Base-by-base conservation (phyloP, 2,329 filamentous ascomycete genomes). In the Stachybotrys chartarum region DNA sequence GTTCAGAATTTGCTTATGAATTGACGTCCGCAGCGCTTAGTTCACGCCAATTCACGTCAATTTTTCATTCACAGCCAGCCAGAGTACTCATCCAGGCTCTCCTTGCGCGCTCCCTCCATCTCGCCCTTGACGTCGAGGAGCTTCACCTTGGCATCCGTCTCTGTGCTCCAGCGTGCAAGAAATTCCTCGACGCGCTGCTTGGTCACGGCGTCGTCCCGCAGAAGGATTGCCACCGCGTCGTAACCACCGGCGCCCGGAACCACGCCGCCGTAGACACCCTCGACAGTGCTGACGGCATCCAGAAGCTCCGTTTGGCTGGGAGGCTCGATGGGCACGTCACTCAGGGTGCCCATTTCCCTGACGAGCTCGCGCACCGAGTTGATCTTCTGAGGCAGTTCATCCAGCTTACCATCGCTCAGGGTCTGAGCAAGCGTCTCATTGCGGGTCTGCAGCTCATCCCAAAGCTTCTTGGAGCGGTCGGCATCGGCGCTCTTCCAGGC, bases 211-310 rank as follows among this genome's bases (percentile, higher is more conserved):
- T 88, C 84, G 63, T 97, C 90, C 64, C 81, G 80, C 60, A 96
- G 83, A 57, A 99, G 71, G 57, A 99, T 70, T 1, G 87, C 88
- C 55, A 96, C 80, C 1, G 94, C 94, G 75, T 99, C 94, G 66
- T 89, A 97, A 0, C 94, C 94, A 10, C 94, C 94, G 0, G 94
- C 94, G 0, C 94, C 94, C 0, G 94, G 94, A 0, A 97, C 94
- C 0, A 97, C 91, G 0, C 92, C 94, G 1, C 91, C 92, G 60
- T 92, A 83, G 3, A 97, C 91, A 6, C 93, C 94, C 0, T 87
- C 80, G 1, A 97, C 74, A 5, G 63, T 66, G n/a, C 73, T 81
- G 56, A 93, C 79, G 10, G 85, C 88, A 71, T 99, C 88, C 42
- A 99, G 75, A 57, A 99, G 76, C 65, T 83, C 82, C 1, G 91